phyloP scores from a whole-genome alignment of 2,329 filamentous ascomycete genomes.

The Aureobasidium sp. region DNA sequence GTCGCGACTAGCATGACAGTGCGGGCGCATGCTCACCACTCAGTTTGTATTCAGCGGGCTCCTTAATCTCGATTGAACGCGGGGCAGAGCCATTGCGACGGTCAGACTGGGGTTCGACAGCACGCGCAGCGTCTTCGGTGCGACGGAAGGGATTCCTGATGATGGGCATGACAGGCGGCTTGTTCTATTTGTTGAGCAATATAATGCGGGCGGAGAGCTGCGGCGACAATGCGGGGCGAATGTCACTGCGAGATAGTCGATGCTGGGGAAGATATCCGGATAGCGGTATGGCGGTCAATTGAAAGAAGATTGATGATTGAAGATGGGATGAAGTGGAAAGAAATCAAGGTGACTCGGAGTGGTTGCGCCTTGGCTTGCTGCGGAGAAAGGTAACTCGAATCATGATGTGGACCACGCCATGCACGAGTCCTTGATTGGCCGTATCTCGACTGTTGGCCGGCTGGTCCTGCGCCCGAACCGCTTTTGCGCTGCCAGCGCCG shows the following conservation, averaged over 20 bases:
- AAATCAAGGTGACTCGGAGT: not conserved
- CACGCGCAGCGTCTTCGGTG: conserved; percentile 28
- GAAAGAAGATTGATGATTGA: not conserved
- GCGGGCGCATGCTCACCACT: conserved; percentile 34
- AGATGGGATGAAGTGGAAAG: not conserved
- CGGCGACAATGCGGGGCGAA: not conserved
- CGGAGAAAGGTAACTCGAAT: not conserved
- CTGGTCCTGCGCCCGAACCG: not conserved
- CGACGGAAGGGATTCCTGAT: conserved; percentile 31
- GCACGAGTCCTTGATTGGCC: not conserved
- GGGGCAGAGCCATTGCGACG: conserved; percentile 18
- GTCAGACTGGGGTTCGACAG: conserved; percentile 19
- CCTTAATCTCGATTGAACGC: conserved; percentile 36
- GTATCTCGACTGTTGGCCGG: not conserved
- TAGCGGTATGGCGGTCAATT: not conserved
- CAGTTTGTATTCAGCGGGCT: conserved; percentile 43
- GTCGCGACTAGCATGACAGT: conserved; percentile 1
- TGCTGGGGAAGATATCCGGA: not conserved
- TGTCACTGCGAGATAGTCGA: not conserved
- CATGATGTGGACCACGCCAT: not conserved
- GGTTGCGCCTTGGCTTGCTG: not conserved
- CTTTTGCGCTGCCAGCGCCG: not conserved
- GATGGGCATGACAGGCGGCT: conserved; percentile 24
- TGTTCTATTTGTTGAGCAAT: conserved; percentile 2
- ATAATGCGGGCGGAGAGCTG: not conserved